Evolutionary conservation across 306 rosid species (phyloP), one percentile per base, ranked within the genome.

Genomic region (Rosa chinensis): DNA sequence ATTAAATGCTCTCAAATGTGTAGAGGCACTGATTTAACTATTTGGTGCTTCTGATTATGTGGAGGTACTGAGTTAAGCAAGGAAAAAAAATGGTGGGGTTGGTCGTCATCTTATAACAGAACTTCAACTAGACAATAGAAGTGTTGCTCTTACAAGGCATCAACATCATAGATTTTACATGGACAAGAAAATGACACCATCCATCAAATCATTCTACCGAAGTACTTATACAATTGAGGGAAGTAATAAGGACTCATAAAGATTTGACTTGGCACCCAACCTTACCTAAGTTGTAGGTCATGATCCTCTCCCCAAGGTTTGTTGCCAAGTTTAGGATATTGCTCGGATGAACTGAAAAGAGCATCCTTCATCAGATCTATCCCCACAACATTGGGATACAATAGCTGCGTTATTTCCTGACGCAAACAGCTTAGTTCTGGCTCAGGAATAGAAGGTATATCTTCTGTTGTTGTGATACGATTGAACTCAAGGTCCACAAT

Each of bases 261-360:
- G 49, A 81, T 66, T 79, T 83, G 73, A 49, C 44, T 44, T 78
- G 82, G 79, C 73, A 66, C 76, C 81, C 73, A 82, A 81, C 79
- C 86, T 85, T 87, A 95, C 99, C 99, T 91, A 84, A 95, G 91
- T 82, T 91, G 97, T 83, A 95, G 89, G 84, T 95, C 94, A 17
- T 95, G 96, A 82, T 87, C 93, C 85, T 89, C 98, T 88, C 99
- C 97, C 99, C 99, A 95, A 72, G 87, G 96, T 84, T 89, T 95
- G 77, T 85, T 83, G 81, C 86, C 81, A 81, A 70, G 75, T 86
- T 88, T 93, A 77, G 88, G 82, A 80, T 59, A 83, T 73, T 89
- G 87, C 80, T 90, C 96, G 52, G 89, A 79, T 74, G 85, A 53
- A 86, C 85, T 73, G 78, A 20, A 88, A 28, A 86, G 63, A 78